Conservation (phyloP, 2,329 filamentous ascomycete species). For the Sporothrix variecibatus region DNA sequence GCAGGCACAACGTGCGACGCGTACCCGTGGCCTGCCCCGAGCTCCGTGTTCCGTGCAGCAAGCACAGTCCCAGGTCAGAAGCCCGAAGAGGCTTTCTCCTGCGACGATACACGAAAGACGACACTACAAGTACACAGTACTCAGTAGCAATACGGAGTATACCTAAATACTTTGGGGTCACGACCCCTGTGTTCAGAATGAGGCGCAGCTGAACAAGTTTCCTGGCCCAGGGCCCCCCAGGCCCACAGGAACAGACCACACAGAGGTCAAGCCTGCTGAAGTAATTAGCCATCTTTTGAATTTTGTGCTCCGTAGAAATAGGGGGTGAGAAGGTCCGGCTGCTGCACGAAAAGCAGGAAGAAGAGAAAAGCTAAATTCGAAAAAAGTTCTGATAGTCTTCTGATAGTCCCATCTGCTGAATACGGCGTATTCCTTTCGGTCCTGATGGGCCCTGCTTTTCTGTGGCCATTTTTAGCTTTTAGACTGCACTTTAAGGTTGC, state of each 20-base stretch:
- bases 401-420: not conserved
- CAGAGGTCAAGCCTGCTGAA: conserved; percentile 16
- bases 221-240: not conserved
- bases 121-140: not conserved
- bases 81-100: not conserved
- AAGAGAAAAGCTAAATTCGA: not conserved
- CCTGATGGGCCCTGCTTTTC: not conserved
- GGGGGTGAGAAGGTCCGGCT: not conserved
- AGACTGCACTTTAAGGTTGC: not conserved
- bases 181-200: conserved; percentile 1
- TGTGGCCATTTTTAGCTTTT: not conserved
- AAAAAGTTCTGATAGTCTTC: not conserved
- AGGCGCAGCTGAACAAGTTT: conserved; percentile 14
- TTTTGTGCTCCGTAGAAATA: conserved; percentile 2
- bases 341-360: not conserved
- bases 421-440: not conserved
- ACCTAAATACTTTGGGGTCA: not conserved
- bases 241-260: conserved; percentile 16
- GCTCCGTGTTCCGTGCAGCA: not conserved
- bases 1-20: conserved; percentile 7
- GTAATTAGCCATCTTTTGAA: not conserved
- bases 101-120: conserved; percentile 4
- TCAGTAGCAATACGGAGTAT: too few relatives aligned
- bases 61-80: not conserved
- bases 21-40: not conserved